phyloP scores from a whole-genome alignment of 2,329 filamentous ascomycete genomes.

The Scedosporium apiospermum region DNA sequence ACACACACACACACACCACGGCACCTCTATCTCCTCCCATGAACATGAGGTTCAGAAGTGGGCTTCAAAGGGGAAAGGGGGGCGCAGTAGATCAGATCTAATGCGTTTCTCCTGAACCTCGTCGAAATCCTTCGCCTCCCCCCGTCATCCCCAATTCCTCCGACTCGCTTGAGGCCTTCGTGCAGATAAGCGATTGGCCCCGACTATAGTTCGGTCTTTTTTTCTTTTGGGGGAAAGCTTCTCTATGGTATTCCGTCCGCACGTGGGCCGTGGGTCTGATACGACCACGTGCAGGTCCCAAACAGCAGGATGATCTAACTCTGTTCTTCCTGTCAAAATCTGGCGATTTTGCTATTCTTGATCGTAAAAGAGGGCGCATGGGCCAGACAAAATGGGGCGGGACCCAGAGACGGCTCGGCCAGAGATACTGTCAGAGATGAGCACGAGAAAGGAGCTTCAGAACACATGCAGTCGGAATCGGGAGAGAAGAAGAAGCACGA shows the following conservation, averaged over 20 bases:
- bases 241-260: not conserved
- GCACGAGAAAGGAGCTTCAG: too few relatives aligned
- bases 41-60: not conserved
- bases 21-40: not conserved
- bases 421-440: too few relatives aligned
- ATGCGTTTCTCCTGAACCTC: not conserved
- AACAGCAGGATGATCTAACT: not conserved
- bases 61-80: not conserved
- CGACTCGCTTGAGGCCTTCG: not conserved
- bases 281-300: not conserved
- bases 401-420: not conserved
- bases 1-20: not conserved
- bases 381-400: not conserved
- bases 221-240: not conserved
- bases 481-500: not conserved
- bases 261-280: not conserved
- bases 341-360: not conserved
- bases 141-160: not conserved
- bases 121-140: not conserved
- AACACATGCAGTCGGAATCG: not conserved
- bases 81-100: not conserved
- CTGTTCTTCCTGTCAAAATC: not conserved
- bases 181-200: not conserved
- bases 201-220: not conserved
- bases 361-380: not conserved